Evolutionary conservation across 164 flowering plant species (phyloP), one percentile per base, ranked within the genome.

Genomic region (Chimonanthus salicifolius): DNA sequence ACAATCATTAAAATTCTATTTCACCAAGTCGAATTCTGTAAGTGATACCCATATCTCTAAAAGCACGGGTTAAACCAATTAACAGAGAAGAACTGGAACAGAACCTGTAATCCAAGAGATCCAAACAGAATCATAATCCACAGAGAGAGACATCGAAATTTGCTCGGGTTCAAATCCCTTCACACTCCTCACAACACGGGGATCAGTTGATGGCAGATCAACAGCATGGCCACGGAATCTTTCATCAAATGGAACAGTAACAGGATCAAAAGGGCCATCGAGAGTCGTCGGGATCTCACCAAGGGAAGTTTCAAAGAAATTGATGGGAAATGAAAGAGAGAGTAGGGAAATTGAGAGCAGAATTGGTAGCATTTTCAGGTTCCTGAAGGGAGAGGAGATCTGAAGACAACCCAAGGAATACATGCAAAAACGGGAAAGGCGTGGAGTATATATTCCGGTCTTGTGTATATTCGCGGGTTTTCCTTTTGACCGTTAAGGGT

Each of bases 21-120:
- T 9, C 16, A 4, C 60, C 16, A 54, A 54, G 4, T n/a, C 5
- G 4, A 54, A 5, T 54, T 54, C 33, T 33, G 33, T 33, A 33
- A 33, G 33, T 33, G 33, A 33, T 33, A 33, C 33, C 33, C 33
- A 1, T 33, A 33, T 33, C 33, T 33, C 33, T 33, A 33, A 33
- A 33, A 33, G 33, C 33, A 13, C 60, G 16, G 16, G 16, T 54
- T 13, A n/a, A 10, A 54, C 16, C 60, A 54, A 54, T 54, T 9
- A 54, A 54, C 60, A 54, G 16, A 54, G 16, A n/a, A 54, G 67
- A 50, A 10, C 4, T 6, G 20, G 4, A 7, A 63, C 8, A 46
- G 48, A n/a, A 94, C 98, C 98, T 78, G 98, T 94, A 67, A 92
- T 83, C 97, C 97, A 94, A 60, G 98, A 91, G 69, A 91, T 81